Evolutionary conservation across 2,329 filamentous ascomycete species (phyloP).

Genomic region (Trichoderma hamatum): DNA sequence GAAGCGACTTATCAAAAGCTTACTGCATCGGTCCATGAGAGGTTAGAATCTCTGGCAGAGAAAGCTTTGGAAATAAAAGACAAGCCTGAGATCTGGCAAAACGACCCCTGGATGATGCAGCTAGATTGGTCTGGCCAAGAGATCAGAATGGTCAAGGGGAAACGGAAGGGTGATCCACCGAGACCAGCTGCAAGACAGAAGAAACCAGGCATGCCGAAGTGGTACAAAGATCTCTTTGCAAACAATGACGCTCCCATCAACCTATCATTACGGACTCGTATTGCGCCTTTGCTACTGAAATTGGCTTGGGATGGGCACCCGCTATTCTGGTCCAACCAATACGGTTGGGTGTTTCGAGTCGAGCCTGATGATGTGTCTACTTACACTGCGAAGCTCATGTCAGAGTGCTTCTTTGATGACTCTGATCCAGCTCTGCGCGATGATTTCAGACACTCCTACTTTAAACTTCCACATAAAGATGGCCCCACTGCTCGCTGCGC

Average conservation of each 20-base stretch:
- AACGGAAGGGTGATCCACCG: conserved; percentile 73
- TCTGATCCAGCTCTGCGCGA: conserved; percentile 65
- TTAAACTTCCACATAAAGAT: conserved; percentile 96
- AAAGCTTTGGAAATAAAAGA: conserved; percentile 76
- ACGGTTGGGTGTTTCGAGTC: conserved; percentile 91
- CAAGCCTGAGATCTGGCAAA: conserved; percentile 67
- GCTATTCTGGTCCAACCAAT: conserved; percentile 87
- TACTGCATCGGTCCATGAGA: conserved; percentile 74
- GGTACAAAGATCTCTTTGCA: conserved; percentile 90
- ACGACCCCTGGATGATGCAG: conserved; percentile 89
- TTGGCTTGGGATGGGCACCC: conserved; percentile 89
- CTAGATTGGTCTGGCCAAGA: conserved; percentile 96
- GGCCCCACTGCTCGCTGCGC: conserved; percentile 82
- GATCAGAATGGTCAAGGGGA: conserved; percentile 86
- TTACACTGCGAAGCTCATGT: conserved; percentile 73
- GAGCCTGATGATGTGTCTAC: conserved; percentile 60
- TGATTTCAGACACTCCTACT: conserved; percentile 71
- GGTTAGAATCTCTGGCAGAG: conserved; percentile 72
- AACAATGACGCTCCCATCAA: conserved; percentile 70
- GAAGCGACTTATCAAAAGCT: conserved; percentile 82
- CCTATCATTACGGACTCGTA: conserved; percentile 82
- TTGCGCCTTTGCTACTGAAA: conserved; percentile 81
- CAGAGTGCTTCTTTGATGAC: conserved; percentile 79
- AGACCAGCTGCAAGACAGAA: conserved; percentile 83
- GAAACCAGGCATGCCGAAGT: conserved; percentile 89